Evolutionary conservation across 108 stramenopile genomes (phyloP), one percentile per base, ranked within the genome.

Genomic region (Chaetoceros tenuissimus): DNA sequence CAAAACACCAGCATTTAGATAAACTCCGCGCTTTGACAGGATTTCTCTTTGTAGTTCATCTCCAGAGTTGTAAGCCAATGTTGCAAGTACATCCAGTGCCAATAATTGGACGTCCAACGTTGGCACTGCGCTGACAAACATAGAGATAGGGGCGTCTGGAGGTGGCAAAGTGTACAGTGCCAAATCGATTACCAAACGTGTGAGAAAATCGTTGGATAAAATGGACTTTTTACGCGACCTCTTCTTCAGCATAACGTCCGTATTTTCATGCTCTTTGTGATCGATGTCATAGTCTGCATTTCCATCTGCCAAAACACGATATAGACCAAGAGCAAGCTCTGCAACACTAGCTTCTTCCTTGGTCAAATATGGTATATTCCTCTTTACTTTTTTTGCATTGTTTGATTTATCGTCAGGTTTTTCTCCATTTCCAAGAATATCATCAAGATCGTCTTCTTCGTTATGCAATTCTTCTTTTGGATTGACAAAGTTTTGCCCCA

Each of bases 361-460:
- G 10, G 57, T 51, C 7, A 82, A 53, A 7, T 46, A 57, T 3
- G 74, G 80, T 26, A 74, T 20, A 23, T 25, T 59, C 18, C 17
- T 50, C 51, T 51, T 52, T n/a, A 27, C 22, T 60, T 26, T 46
- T 17, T 27, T 28, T 53, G 44, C 43, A 8, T 55, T 31, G 21
- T 29, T 21, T 27, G 49, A 18, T 22, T 31, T 21, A 25, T 31
- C 53, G 29, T 51, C 60, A 48, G 46, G 34, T n/a, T 55, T 50
- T 29, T 28, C 55, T 31, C 60, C 53, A 48, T 40, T 50, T 31
- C 64, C 60, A 19, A 89, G 57, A 55, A 89, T 71, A 45, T 76
- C 64, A 73, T 89, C 87, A 59, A 89, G 67, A 48, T 82, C 81
- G 57, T 89, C 87, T 46, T 80, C 75, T 28, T 69, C 67, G 1